phyloP scores from a whole-genome alignment of 495 filamentous ascomycete genomes.

The Podospora pseudocomata region DNA sequence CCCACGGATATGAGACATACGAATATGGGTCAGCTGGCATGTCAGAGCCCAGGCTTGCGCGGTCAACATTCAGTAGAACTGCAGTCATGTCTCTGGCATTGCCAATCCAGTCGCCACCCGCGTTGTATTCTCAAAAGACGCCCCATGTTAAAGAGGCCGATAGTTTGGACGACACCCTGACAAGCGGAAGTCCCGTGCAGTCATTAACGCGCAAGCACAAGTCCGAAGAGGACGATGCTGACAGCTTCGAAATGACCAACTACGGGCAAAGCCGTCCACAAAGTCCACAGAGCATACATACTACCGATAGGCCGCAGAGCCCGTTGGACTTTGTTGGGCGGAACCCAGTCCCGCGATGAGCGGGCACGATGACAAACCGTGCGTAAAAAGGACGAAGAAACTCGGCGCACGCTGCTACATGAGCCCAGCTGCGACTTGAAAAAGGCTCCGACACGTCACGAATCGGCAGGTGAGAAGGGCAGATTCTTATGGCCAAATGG shows the following conservation, averaged over 20 bases:
- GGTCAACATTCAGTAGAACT: background rate
- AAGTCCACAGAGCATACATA: conserved; percentile 5
- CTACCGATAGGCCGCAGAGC: background rate
- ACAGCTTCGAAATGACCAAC: conserved; percentile 26
- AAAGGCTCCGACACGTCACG: too few species aligned
- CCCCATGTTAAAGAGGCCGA: background rate
- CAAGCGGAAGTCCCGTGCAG: conserved; percentile 13
- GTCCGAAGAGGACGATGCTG: conserved; percentile 17
- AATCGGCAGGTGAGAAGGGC: too few species aligned
- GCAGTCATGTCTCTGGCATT: background rate
- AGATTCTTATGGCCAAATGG: too few species aligned
- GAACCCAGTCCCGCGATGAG: background rate
- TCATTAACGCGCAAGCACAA: background rate
- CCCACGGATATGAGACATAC: conserved; percentile 20
- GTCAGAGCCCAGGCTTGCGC: conserved; percentile 16
- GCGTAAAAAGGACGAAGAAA: background rate
- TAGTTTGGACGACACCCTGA: conserved; percentile 15
- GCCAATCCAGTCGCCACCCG: conserved; percentile 2
- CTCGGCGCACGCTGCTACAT: background rate
- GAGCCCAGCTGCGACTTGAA: too few species aligned
- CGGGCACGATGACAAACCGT: background rate
- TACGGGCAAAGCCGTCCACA: conserved; percentile 19
- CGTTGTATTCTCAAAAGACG: background rate
- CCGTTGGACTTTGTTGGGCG: conserved; percentile 22
- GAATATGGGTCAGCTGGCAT: conserved; percentile 14